These are phyloP conservation scores for Aspergillus phoenicis DNA, from an alignment of 2,329 filamentous ascomycete species.

Conservation along the genomic window DNA sequence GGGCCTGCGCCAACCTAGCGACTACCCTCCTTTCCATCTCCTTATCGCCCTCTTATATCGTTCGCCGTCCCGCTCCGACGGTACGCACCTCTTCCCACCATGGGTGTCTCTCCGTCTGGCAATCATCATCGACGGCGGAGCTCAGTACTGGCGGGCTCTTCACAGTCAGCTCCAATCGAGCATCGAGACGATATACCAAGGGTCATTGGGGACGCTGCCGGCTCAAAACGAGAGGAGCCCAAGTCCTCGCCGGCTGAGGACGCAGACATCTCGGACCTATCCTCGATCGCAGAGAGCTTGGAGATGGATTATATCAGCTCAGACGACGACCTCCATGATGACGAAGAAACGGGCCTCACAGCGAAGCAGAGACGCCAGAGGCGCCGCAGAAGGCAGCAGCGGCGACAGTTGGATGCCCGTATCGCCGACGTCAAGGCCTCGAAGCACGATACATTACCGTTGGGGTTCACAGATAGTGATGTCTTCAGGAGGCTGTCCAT, in stretches of 20 bases:
- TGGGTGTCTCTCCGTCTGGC: slow-evolving; percentile 37
- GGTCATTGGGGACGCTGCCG: slow-evolving; percentile 26
- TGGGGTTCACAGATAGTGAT: slow-evolving; percentile 69
- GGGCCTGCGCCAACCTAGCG: slow-evolving; percentile 14
- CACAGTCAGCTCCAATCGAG: slow-evolving; percentile 39
- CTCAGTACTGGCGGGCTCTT: slow-evolving; percentile 43
- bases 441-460: slow-evolving; percentile 64
- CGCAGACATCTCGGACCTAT: slow-evolving; percentile 44
- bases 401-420: slow-evolving; percentile 70
- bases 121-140: slow-evolving; percentile 44
- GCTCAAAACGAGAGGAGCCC: slow-evolving; percentile 38
- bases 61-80: slow-evolving; percentile 1
- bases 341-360: slow-evolving; percentile 88
- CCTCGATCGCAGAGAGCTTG: slow-evolving; percentile 50
- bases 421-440: slow-evolving; percentile 64
- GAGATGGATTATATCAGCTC: slow-evolving; percentile 63
- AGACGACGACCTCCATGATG: slow-evolving; percentile 75
- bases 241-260: slow-evolving; percentile 38
- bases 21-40: background rate
- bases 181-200: slow-evolving; percentile 36
- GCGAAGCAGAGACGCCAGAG: slow-evolving; percentile 67
- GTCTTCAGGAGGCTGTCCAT: slow-evolving; percentile 69
- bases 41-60: slow-evolving; percentile 6
- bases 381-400: slow-evolving; percentile 67
- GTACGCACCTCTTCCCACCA: slow-evolving; percentile 22